These are phyloP conservation scores for Trapa bicornis DNA, from an alignment of 345 rosid species.

Conservation along the genomic window DNA sequence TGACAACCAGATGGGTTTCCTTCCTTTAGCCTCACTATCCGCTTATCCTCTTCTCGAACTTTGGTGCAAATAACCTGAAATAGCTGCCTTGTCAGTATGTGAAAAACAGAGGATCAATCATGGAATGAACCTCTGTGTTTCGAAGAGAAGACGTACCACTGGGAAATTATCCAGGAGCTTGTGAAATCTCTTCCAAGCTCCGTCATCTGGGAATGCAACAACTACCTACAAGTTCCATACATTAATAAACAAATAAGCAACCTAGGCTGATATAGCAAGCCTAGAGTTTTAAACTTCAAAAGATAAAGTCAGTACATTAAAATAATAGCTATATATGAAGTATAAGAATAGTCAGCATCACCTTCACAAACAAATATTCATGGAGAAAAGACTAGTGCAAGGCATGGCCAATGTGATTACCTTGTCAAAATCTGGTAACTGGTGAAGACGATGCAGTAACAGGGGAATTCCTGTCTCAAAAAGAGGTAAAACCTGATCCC, in stretches of 20 bases:
- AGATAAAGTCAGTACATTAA: neutral
- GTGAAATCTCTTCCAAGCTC: conserved; percentile 99
- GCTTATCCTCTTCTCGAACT: conserved; percentile 91
- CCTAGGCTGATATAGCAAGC: conserved; percentile 2
- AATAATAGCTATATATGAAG: neutral
- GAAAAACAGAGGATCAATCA: neutral
- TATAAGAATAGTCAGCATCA: neutral
- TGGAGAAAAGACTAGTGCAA: neutral
- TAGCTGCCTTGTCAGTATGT: neutral
- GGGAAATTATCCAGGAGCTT: conserved; percentile 77
- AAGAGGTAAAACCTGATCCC: conserved; percentile 89
- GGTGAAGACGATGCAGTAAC: conserved; percentile 70
- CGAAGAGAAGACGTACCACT: conserved; percentile 31
- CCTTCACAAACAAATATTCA: neutral
- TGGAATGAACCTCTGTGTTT: neutral
- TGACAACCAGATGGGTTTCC: conserved; percentile 86
- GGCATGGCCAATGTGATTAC: conserved; percentile 20
- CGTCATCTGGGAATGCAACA: conserved; percentile 97
- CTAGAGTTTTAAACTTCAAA: neutral
- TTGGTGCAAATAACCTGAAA: conserved; percentile 85
- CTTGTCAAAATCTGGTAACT: conserved; percentile 61
- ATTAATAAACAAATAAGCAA: neutral
- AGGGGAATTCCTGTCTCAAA: conserved; percentile 96
- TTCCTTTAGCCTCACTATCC: conserved; percentile 84
- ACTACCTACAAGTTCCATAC: conserved; percentile 36